Conservation (phyloP, 495 filamentous ascomycete genomes). For the Annulohypoxylon stygium region DNA sequence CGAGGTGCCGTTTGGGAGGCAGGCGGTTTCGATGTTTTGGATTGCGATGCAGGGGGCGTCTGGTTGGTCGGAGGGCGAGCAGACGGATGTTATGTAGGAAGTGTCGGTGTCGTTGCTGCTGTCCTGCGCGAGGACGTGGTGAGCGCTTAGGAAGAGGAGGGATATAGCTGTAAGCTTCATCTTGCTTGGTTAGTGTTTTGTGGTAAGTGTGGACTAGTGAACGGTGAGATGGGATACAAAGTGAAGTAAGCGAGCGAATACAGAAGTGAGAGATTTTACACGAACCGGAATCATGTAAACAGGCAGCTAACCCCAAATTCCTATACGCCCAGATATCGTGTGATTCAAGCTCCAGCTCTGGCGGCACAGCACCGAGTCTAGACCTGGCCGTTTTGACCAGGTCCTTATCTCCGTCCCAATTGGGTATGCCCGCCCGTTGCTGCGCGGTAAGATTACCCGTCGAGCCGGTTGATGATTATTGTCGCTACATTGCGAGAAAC, state of each 20-base stretch:
- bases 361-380: not conserved
- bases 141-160: not conserved
- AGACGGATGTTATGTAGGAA: not conserved
- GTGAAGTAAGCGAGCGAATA: not conserved
- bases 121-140: not conserved
- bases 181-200: not conserved
- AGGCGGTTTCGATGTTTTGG: not conserved
- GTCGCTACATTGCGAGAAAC: not conserved
- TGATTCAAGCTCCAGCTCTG: not conserved
- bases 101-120: not conserved
- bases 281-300: not conserved
- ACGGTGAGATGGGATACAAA: not conserved
- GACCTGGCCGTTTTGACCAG: not conserved
- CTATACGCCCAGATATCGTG: not conserved
- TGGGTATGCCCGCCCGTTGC: not conserved
- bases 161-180: not conserved
- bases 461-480: not conserved
- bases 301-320: not conserved
- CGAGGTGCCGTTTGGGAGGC: conserved; percentile 25
- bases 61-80: not conserved
- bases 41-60: not conserved
- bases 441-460: not conserved
- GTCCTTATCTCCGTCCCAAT: not conserved
- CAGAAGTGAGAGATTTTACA: not conserved
- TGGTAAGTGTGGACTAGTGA: not conserved